Evolutionary conservation across 2,329 filamentous ascomycete species (phyloP).

Genomic region (Fusarium sp.): DNA sequence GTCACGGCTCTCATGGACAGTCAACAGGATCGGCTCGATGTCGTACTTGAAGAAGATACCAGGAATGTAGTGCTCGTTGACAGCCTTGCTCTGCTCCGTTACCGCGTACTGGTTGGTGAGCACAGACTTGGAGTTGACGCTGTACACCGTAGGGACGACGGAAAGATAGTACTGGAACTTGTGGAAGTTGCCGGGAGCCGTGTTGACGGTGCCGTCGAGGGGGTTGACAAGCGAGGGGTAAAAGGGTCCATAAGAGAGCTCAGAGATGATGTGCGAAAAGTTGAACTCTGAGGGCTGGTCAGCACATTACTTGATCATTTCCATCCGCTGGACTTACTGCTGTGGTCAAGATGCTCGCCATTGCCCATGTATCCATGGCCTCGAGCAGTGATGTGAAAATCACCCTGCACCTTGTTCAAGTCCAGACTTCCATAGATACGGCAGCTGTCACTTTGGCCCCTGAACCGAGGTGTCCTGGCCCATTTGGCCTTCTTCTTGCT

Average conservation of each 20-base stretch:
- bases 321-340: constrained; percentile 62
- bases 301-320: constrained; percentile 4
- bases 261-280: constrained; percentile 96
- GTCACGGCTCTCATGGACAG: constrained; percentile 83
- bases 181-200: constrained; percentile 82
- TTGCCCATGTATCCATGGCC: constrained; percentile 93
- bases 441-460: constrained; percentile 75
- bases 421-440: constrained; percentile 90
- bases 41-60: constrained; percentile 99
- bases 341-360: constrained; percentile 82
- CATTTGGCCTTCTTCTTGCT: constrained; percentile 72
- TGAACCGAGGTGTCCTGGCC: constrained; percentile 78
- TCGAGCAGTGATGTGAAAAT: constrained; percentile 96
- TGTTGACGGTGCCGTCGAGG: constrained; percentile 88
- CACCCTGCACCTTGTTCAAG: constrained; percentile 95
- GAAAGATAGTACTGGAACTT: constrained; percentile 99
- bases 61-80: constrained; percentile 77
- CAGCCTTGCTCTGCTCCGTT: constrained; percentile 81
- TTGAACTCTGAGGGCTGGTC: constrained; percentile 77
- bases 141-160: constrained; percentile 94
- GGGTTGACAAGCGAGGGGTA: constrained; percentile 95
- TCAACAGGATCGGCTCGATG: constrained; percentile 92
- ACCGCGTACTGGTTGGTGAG: constrained; percentile 98
- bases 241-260: constrained; percentile 96
- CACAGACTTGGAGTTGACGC: constrained; percentile 73